Conservation (phyloP, 2,329 filamentous ascomycete species). For the Aspergillus ustus region DNA sequence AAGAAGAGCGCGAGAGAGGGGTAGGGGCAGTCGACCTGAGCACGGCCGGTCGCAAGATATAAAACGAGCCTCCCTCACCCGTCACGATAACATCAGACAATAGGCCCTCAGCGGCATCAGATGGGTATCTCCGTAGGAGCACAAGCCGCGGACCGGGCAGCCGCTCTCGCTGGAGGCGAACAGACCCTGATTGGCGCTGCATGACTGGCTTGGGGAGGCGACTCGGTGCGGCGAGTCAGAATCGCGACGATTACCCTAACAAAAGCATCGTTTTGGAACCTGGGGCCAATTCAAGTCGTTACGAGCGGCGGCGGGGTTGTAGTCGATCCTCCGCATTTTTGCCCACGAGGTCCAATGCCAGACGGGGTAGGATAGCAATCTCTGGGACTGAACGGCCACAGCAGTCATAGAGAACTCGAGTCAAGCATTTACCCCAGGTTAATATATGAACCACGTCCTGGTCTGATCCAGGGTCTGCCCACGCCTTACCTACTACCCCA, state of each 20-base stretch:
- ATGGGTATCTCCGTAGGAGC: slow-evolving; percentile 1
- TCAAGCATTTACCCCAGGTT: neutral
- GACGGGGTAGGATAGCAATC: neutral
- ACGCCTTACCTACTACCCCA: neutral
- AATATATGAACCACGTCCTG: neutral
- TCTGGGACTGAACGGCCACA: neutral
- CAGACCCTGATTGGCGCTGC: neutral
- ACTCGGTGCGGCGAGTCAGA: slow-evolving; percentile 11
- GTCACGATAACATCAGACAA: neutral
- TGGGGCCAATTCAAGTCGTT: neutral
- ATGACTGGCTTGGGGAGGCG: neutral
- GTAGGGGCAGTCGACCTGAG: neutral
- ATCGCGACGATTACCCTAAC: neutral
- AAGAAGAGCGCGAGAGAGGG: neutral
- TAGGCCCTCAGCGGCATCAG: slow-evolving; percentile 10
- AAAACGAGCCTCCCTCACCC: neutral
- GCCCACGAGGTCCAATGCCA: neutral
- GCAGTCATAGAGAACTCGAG: neutral
- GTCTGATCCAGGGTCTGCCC: slow-evolving; percentile 5
- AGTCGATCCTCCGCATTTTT: slow-evolving; percentile 17
- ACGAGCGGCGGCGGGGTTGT: slow-evolving; percentile 11
- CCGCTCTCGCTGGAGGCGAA: neutral
- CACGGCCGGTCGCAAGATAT: neutral
- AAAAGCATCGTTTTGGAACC: neutral
- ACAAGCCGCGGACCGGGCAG: slow-evolving; percentile 11